These are phyloP conservation scores for Anthracocystis walkeri DNA, from an alignment of 1,284 basidiomycete species.

Conservation along the genomic window DNA sequence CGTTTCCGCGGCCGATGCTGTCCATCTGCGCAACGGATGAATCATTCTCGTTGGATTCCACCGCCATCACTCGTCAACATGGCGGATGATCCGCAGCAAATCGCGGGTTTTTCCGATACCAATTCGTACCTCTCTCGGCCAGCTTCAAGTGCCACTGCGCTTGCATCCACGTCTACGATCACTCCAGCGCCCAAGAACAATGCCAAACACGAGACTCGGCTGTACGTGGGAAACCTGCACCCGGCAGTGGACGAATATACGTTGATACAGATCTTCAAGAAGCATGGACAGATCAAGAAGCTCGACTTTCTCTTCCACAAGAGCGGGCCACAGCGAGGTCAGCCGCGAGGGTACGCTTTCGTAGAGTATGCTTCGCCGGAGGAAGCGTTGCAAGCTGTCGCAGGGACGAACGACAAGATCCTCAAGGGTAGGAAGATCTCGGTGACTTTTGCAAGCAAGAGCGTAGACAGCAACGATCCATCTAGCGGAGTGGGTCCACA, in stretches of 20 bases:
- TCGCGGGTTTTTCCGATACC: neutral
- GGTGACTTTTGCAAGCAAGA: slow-evolving; percentile 87
- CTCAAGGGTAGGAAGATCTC: slow-evolving; percentile 86
- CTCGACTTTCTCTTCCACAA: slow-evolving; percentile 97
- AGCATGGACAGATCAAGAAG: slow-evolving; percentile 89
- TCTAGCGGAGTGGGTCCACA: slow-evolving; percentile 39
- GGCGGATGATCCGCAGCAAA: slow-evolving; percentile 1
- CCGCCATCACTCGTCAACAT: slow-evolving; percentile 1
- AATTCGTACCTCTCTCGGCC: slow-evolving; percentile 32
- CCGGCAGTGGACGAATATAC: slow-evolving; percentile 86
- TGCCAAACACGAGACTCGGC: slow-evolving; percentile 71
- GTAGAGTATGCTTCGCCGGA: slow-evolving; percentile 76
- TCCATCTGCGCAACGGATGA: neutral
- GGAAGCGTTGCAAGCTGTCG: slow-evolving; percentile 84
- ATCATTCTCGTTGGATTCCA: neutral
- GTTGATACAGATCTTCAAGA: slow-evolving; percentile 87
- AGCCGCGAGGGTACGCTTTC: slow-evolving; percentile 94
- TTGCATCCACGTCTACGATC: neutral
- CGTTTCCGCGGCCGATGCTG: slow-evolving; percentile 13
- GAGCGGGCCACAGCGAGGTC: slow-evolving; percentile 85
- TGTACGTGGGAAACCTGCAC: slow-evolving; percentile 92
- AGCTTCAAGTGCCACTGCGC: neutral
- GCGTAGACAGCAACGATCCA: slow-evolving; percentile 1
- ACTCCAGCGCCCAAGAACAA: neutral
- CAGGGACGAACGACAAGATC: slow-evolving; percentile 81